Evolutionary conservation across 371 early-diverging fungal genomes (phyloP), one percentile per base, ranked within the genome.

Genomic region (Coemansia sp.): DNA sequence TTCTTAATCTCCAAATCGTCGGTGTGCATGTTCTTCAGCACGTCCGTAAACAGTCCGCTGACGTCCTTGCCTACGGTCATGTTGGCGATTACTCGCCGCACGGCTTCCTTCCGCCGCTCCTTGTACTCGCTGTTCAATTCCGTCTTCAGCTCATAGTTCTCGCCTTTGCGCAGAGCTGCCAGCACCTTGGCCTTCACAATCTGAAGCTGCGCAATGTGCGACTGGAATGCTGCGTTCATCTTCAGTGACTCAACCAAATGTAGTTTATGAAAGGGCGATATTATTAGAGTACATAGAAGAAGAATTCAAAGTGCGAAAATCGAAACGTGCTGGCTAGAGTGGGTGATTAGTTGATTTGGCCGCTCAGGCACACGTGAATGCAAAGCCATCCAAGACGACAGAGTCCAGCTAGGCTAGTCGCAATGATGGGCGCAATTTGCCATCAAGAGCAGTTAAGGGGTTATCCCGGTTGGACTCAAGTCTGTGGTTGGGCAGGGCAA

Each of bases 11-110:
- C 97, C 59, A 99, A 77, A 79, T 96, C 98, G 62, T 96, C 97
- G 2, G 97, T 99, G 78, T 97, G 96, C 98, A 99, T 99, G 84
- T 95, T 95, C 84, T 96, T 96, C 35, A 99, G 85, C 8, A 99
- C 97, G 68, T 99, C 97, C 1, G 80, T 76, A 45, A 90, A 92
- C 43, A 92, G 76, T 4, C 87, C 84, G 63, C 89, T 88, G 63
- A 92, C 90, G 69, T 92, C 93, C 76, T 92, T 92, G 67, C 93
- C 93, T 14, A 92, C 89, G 0, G 93, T 92, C 92, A 92, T 92
- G 39, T 98, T 97, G 67, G 93, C 95, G 79, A 97, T 95, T 59
- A 99, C 96, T 71, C 93, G 90, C 67, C 96, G 95, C 41, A 99
- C 96, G 0, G 96, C 94, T 80, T 98, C 99, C 78, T 96, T 96